Evolutionary conservation across 768 basidiomycete species (phyloP).

Genomic region (Suillus clintonianus): DNA sequence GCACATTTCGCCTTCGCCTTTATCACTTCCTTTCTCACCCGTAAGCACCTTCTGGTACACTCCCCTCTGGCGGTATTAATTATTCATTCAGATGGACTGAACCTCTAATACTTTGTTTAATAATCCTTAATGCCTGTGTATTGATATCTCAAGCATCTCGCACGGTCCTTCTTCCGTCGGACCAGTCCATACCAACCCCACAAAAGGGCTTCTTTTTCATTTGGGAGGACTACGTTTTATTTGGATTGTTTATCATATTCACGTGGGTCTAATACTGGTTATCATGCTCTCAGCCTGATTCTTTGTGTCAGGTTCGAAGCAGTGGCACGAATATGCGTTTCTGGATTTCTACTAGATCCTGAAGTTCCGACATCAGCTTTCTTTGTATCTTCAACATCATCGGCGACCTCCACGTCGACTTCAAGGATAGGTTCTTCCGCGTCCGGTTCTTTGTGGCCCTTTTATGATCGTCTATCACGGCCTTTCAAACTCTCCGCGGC

Average conservation of each 20-base stretch:
- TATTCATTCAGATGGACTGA: constrained; percentile 72
- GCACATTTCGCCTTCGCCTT: constrained; percentile 59
- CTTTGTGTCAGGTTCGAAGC: constrained; percentile 67
- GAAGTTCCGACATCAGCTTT: constrained; percentile 58
- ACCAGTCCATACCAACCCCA: constrained; percentile 40
- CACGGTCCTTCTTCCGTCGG: constrained; percentile 54
- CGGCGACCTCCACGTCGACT: constrained; percentile 29
- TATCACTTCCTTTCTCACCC: constrained; percentile 69
- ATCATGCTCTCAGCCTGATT: neutral
- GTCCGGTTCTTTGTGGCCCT: constrained; percentile 38
- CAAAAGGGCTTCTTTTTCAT: constrained; percentile 76
- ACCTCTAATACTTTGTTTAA: constrained; percentile 78
- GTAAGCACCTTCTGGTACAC: constrained; percentile 46
- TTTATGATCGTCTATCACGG: constrained; percentile 50
- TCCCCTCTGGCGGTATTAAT: constrained; percentile 3
- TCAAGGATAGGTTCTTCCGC: constrained; percentile 21
- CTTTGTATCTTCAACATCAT: constrained; percentile 43
- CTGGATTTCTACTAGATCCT: constrained; percentile 87
- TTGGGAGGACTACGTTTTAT: constrained; percentile 91
- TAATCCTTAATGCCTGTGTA: constrained; percentile 80
- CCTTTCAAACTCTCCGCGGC: constrained; percentile 52
- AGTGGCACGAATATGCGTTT: constrained; percentile 84
- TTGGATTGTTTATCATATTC: constrained; percentile 81
- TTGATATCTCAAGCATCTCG: constrained; percentile 79
- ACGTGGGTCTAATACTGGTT: constrained; percentile 54